A percentile compares a stretch with the other conserved stretches of the same genome.
phyloP scores from a whole-genome alignment of 352 stramenopile species.

The Pythium periplocum region DNA sequence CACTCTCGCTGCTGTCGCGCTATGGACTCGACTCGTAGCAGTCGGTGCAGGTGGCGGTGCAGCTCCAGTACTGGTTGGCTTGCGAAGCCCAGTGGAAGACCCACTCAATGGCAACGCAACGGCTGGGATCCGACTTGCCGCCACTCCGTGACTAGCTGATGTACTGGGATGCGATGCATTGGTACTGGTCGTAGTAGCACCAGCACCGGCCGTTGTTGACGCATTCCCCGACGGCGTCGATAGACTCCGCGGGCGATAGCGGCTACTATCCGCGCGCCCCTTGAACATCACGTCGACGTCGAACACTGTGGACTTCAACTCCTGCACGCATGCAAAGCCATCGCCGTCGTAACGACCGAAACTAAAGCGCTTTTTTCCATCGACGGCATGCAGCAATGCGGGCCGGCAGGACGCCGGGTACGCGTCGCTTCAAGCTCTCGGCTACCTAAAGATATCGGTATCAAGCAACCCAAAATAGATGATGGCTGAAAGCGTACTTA shows the following conservation, averaged over 20 bases:
- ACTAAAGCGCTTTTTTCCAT: no score
- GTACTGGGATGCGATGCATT: not conserved
- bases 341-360: no score
- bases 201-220: slow-evolving; percentile 6
- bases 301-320: no score
- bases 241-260: slow-evolving; percentile 19
- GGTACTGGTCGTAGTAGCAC: not conserved
- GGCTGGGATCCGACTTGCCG: slow-evolving; percentile 3
- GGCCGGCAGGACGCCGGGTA: no score
- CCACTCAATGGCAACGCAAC: not conserved
- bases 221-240: slow-evolving; percentile 7
- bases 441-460: no score
- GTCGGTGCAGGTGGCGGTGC: not conserved
- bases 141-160: not conserved
- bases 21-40: slow-evolving; percentile 3
- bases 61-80: not conserved
- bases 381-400: no score
- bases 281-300: slow-evolving; percentile 10
- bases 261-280: slow-evolving; percentile 18
- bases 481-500: no score
- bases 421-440: no score
- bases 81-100: not conserved
- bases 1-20: not conserved
- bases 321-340: no score
- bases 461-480: no score